Conservation (phyloP, 1,284 basidiomycete species). For the Cryptococcus sp. region DNA sequence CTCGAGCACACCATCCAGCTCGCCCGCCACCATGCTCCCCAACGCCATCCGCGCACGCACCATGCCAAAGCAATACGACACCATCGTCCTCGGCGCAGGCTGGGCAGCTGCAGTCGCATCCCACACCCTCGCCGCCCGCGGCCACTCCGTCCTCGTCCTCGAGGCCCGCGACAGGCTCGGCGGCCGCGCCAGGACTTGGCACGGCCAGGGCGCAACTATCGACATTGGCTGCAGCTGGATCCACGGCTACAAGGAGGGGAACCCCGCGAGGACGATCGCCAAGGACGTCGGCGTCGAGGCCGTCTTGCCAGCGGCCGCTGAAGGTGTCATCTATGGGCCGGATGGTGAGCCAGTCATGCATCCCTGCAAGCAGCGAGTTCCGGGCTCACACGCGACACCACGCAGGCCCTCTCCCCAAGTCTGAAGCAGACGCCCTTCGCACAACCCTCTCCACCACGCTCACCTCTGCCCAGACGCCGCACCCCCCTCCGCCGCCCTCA, state of each 20-base stretch:
- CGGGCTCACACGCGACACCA: too few relatives aligned
- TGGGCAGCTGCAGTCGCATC: slow-evolving; percentile 54
- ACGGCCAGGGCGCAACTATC: slow-evolving; percentile 31
- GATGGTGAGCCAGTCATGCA: slow-evolving; percentile 26
- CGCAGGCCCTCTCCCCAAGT: slow-evolving; percentile 24
- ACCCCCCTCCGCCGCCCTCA: slow-evolving; percentile 30
- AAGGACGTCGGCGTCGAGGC: slow-evolving; percentile 48
- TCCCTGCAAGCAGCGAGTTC: too few relatives aligned
- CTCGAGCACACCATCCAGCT: background rate
- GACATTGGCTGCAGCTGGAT: slow-evolving; percentile 56
- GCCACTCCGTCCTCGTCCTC: slow-evolving; percentile 51
- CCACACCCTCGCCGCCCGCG: slow-evolving; percentile 46
- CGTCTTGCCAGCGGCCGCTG: slow-evolving; percentile 40
- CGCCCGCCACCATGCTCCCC: background rate
- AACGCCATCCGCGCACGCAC: background rate
- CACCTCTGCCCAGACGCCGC: slow-evolving; percentile 31
- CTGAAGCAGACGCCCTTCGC: slow-evolving; percentile 23
- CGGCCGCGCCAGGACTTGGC: slow-evolving; percentile 52
- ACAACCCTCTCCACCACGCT: slow-evolving; percentile 36
- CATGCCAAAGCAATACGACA: slow-evolving; percentile 39
- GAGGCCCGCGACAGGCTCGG: slow-evolving; percentile 54
- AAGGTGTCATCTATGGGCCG: slow-evolving; percentile 40
- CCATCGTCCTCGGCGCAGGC: slow-evolving; percentile 54
- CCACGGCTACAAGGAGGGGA: slow-evolving; percentile 54
- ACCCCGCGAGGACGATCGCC: slow-evolving; percentile 50